Conservation (phyloP, 2,329 filamentous ascomycete genomes). For the Dactylellina drechsleri region DNA sequence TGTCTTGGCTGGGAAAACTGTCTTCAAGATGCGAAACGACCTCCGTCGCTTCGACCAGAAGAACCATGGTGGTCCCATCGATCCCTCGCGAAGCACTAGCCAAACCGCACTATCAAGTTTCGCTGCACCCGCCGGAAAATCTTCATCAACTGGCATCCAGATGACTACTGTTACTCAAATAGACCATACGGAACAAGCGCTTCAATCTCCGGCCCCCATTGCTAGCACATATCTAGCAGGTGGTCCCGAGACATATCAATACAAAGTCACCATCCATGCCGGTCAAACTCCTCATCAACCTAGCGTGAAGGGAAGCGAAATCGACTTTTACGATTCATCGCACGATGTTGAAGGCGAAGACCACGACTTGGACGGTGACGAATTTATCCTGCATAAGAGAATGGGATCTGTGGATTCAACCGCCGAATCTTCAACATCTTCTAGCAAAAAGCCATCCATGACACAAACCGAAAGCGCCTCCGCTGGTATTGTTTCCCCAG, state of each 20-base stretch:
- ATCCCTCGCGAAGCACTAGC: conserved; percentile 17
- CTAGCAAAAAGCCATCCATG: conserved; percentile 33
- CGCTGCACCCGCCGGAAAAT: conserved; percentile 63
- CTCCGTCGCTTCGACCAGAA: conserved; percentile 67
- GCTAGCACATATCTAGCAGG: conserved; percentile 25
- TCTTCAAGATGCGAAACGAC: conserved; percentile 74
- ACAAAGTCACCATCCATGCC: conserved; percentile 34
- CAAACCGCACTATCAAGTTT: conserved; percentile 58
- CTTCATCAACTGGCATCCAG: conserved; percentile 70
- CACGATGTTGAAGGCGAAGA: conserved; percentile 25
- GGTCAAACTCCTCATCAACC: conserved; percentile 22
- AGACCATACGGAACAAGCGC: conserved; percentile 28
- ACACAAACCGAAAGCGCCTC: conserved; percentile 22
- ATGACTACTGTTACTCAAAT: conserved; percentile 68
- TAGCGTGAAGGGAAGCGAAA: conserved; percentile 29
- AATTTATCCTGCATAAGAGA: conserved; percentile 24
- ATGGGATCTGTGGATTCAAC: conserved; percentile 19
- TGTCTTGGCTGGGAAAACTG: conserved; percentile 72
- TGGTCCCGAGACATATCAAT: conserved; percentile 43
- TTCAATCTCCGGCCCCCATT: conserved; percentile 11
- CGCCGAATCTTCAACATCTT: conserved; percentile 13
- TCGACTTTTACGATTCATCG: conserved; percentile 38
- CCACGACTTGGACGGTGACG: conserved; percentile 16
- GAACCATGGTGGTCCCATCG: conserved; percentile 57
- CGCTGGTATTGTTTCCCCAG: conserved; percentile 29